Base-by-base conservation (phyloP, 306 rosid genomes). In the Benincasa hispida region DNA sequence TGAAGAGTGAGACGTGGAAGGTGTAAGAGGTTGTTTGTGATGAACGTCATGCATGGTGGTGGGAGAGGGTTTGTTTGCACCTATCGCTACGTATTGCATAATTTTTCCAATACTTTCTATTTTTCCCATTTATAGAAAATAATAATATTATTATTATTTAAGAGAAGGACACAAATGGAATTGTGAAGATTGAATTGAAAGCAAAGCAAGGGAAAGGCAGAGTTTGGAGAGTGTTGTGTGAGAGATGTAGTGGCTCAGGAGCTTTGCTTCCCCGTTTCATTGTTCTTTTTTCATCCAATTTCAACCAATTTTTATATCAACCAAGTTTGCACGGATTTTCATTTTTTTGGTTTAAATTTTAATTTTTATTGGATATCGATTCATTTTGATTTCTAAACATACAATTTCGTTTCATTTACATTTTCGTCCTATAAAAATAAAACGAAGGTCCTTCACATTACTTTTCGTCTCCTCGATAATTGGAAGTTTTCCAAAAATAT, bases 121-220 rank as follows among this genome's bases (percentile, higher is more conserved):
- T 28, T 61, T 28, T 15, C 1, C 68, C 0, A 58, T 58, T 30
- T 62, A 45, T 62, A 13, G 6, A 2, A 61, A 61, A 17, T 45
- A 45, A 3, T 45, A 8, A 8, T 41, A 25, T 25, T 37, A 27
- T 0, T 5, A 15, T 6, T 5, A 13, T 37, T 37, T 4, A 28
- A 62, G 6, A 32, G 14, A 18, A 18, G 24, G 48, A 15, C 3
- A 48, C 83, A 86, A 69, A 32, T 63, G 34, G 5, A 60, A n/a
- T 85, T 69, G 62, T 19, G 39, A 75, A 69, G 81, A 80, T 77
- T 89, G 91, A 79, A 91, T 88, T 89, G 85, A 45, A 69, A 69
- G 97, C 91, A 72, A 91, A 89, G 94, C 83, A 86, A 89, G 79
- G 76, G 81, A 78, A 85, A 35, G 57, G 69, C 32, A 45, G 76